Base-by-base conservation (phyloP, 139 green algal species). In the Penium margaritaceum region DNA sequence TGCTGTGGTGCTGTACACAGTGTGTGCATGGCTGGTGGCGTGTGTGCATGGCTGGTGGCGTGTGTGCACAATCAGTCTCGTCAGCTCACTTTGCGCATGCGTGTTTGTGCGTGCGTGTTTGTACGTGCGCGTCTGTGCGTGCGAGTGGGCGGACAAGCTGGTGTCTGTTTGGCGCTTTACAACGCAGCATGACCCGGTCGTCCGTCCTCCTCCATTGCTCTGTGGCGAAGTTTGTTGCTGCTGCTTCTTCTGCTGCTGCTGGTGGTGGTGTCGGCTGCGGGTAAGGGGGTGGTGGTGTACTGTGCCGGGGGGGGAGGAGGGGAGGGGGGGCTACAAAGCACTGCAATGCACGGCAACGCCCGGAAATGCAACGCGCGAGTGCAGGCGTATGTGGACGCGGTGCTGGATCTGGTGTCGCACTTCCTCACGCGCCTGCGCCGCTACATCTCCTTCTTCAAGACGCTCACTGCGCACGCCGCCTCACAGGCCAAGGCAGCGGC, bases 301-400 rank as follows among this genome's bases (percentile, higher is more conserved):
- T n/a, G n/a, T n/a, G n/a, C n/a, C n/a, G n/a, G n/a, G n/a, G n/a
- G n/a, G n/a, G n/a, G n/a, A n/a, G n/a, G n/a, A n/a, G n/a, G n/a
- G n/a, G n/a, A n/a, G n/a, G n/a, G n/a, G n/a, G n/a, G n/a, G n/a
- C n/a, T n/a, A n/a, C n/a, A n/a, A n/a, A n/a, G n/a, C n/a, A n/a
- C n/a, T n/a, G n/a, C n/a, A n/a, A n/a, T n/a, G n/a, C n/a, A n/a
- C n/a, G n/a, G n/a, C n/a, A n/a, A n/a, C n/a, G n/a, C n/a, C n/a
- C n/a, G n/a, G n/a, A n/a, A n/a, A n/a, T n/a, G n/a, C n/a, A n/a
- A n/a, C n/a, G n/a, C n/a, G n/a, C n/a, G n/a, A n/a, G 1, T 76
- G 71, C 71, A 78, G 71, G 62, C 71, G 36, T 78, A 77, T 2
- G 71, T 78, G 27, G 71, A 78, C 36, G 41, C 63, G 19, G 35